Conservation (phyloP, 768 basidiomycete genomes). For the Tylopilus felleus region DNA sequence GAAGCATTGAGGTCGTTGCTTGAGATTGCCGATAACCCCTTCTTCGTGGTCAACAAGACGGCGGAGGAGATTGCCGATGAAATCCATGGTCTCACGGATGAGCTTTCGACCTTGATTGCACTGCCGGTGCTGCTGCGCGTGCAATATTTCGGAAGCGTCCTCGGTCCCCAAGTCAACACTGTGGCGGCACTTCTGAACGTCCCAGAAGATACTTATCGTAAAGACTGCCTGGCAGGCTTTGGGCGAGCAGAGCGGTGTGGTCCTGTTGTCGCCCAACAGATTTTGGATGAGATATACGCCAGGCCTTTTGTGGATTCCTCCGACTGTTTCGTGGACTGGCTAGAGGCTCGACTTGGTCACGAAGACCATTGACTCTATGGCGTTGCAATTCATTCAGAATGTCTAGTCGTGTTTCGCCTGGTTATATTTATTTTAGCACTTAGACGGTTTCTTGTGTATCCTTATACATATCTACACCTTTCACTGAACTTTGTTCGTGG, state of each 20-base stretch:
- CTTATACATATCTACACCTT: not conserved
- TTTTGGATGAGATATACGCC: conserved; percentile 48
- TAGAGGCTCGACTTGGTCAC: conserved; percentile 32
- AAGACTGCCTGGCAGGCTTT: conserved; percentile 69
- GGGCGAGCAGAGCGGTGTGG: conserved; percentile 75
- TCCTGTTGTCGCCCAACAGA: conserved; percentile 50
- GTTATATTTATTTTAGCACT: not conserved
- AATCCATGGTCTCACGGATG: conserved; percentile 52
- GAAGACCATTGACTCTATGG: conserved; percentile 18
- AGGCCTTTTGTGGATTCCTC: conserved; percentile 32
- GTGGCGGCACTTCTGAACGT: conserved; percentile 57
- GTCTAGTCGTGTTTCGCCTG: not conserved
- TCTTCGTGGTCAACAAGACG: conserved; percentile 19
- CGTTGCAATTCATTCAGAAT: too few relatives aligned
- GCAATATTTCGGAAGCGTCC: conserved; percentile 24
- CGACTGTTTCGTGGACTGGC: conserved; percentile 41
- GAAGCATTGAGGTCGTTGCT: conserved; percentile 55
- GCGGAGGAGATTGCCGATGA: conserved; percentile 34
- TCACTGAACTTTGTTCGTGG: too few relatives aligned
- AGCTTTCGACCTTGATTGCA: conserved; percentile 71
- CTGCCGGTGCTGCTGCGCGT: conserved; percentile 63
- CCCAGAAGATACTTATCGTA: conserved; percentile 61
- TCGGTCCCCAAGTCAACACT: conserved; percentile 17
- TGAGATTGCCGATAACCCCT: conserved; percentile 43
- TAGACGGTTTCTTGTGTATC: not conserved